phyloP scores from a whole-genome alignment of 306 rosid genomes.

The Cyclanthera cordifolia region DNA sequence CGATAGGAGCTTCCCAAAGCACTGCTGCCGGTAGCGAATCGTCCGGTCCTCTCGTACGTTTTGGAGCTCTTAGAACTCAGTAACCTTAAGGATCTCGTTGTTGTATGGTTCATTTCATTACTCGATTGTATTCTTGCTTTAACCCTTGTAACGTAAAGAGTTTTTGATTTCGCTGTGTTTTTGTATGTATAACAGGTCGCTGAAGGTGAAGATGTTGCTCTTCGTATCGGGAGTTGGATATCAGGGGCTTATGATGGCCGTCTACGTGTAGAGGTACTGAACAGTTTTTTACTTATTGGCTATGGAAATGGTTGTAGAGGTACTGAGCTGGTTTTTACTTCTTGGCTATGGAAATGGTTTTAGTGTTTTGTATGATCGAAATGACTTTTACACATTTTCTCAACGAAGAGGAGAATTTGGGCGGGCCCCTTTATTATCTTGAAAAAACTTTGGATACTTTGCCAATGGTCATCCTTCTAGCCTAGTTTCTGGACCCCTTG shows the following conservation, averaged over 20 bases:
- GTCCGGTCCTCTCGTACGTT: slow-evolving; percentile 78
- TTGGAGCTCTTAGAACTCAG: slow-evolving; percentile 69
- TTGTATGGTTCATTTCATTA: slow-evolving; percentile 35
- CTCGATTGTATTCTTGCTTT: background rate
- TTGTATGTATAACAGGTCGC: slow-evolving; percentile 40
- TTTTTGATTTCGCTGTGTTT: background rate
- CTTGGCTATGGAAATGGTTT: too few relatives aligned
- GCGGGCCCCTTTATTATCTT: background rate
- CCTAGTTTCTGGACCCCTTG: background rate
- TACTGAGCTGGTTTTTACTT: slow-evolving; percentile 12
- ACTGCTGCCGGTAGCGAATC: slow-evolving; percentile 82
- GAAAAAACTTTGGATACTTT: background rate
- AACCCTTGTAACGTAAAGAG: background rate
- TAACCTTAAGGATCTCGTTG: slow-evolving; percentile 84
- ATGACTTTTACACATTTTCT: background rate
- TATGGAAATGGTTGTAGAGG: slow-evolving; percentile 34
- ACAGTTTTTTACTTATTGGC: background rate
- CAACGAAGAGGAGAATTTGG: background rate
- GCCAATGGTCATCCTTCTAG: background rate
- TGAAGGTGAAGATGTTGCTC: slow-evolving; percentile 76
- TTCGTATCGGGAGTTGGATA: slow-evolving; percentile 66
- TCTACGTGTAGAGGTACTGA: slow-evolving; percentile 61
- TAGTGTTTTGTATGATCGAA: background rate
- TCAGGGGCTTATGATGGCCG: slow-evolving; percentile 81
- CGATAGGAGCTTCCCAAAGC: slow-evolving; percentile 86